Evolutionary conservation across 805 yeast genomes (phyloP), one percentile per base, ranked within the genome.

Genomic region (Ogataea methylovora): DNA sequence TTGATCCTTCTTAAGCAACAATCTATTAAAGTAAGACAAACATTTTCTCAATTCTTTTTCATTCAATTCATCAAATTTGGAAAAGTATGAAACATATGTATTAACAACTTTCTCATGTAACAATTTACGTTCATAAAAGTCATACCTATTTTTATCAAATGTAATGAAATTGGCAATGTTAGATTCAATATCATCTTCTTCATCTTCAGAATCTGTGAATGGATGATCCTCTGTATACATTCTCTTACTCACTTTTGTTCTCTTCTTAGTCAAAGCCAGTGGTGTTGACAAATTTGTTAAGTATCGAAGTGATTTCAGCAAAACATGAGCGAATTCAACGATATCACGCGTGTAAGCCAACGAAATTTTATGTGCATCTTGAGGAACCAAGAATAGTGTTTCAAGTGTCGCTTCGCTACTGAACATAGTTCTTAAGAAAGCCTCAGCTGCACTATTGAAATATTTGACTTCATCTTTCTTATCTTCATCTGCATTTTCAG

Each of bases 21-120:
- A 56, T 21, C 84, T 63, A 49, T 84, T 85, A 48, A 87, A 76
- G 49, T 73, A 90, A 1, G 80, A 63, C 8, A 92, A 51, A 9
- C 81, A 77, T 31, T 70, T 67, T 43, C 76, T 78, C 29, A 90
- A 59, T 32, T 77, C 79, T 10, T 60, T 65, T 35, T 75, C 75
- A 1, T 69, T 56, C 24, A 88, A 55, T 37, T 85, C 94, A 33
- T 61, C 63, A 51, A 67, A 85, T 39, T 79, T 64, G 8, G 70
- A 59, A 27, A 90, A 63, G 38, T 71, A 74, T 33, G 68, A 69
- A 35, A 84, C 71, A 48, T 80, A 85, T 1, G 86, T 69, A 29
- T 78, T 68, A 2, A 90, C 71, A 1, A 79, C 73, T 0, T 66
- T 62, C 21, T 79, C 79, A 39, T 77, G 72, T 33, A 76, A 60